A percentile compares a stretch with the other conserved stretches of the same genome.
Conservation (phyloP, 805 yeast species). For the Candida odintsovae region DNA sequence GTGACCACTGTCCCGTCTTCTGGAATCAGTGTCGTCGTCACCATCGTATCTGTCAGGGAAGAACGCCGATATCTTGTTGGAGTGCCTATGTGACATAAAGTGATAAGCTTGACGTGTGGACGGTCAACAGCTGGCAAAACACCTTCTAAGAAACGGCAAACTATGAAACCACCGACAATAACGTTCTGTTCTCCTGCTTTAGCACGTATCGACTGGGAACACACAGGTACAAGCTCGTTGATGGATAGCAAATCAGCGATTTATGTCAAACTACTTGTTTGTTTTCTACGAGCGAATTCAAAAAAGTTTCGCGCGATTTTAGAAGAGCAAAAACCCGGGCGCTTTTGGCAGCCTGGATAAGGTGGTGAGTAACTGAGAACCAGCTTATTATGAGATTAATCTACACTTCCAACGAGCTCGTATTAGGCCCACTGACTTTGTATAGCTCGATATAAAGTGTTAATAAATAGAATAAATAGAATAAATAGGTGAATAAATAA, state of each 20-base stretch:
- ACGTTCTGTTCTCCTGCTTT: not conserved
- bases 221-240: not conserved
- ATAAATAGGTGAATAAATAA: conserved; percentile 2
- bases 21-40: not conserved
- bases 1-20: not conserved
- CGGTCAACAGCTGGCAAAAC: not conserved
- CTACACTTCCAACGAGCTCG: too few species aligned
- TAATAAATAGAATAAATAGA: conserved; percentile 13
- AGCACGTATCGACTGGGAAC: not conserved
- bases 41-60: conserved; percentile 2
- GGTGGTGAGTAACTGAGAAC: too few species aligned
- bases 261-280: too few species aligned
- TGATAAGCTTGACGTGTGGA: not conserved
- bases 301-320: not conserved
- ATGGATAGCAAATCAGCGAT: not conserved
- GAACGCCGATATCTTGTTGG: conserved; percentile 2
- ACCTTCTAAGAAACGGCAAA: not conserved
- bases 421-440: too few species aligned
- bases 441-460: too few species aligned
- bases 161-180: not conserved
- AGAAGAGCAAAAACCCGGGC: not conserved
- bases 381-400: too few species aligned
- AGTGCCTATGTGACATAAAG: not conserved
- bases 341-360: not conserved
- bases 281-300: not conserved